Conservation (phyloP, 768 basidiomycete genomes). For the Mycena olivaceomarginata region DNA sequence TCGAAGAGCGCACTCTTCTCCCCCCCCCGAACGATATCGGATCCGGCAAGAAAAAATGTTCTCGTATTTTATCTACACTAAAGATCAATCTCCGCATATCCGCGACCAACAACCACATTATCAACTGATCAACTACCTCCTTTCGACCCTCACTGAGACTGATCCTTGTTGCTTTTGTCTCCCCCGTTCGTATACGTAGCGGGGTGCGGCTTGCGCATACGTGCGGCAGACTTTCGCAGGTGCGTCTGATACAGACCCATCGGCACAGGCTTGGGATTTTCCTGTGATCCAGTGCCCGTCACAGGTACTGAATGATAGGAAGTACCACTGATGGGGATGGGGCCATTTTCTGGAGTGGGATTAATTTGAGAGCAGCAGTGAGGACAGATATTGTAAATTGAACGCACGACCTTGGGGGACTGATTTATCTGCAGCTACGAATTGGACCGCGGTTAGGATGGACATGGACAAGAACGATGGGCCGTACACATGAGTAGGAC, state of each 20-base stretch:
- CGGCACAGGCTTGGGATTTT: background rate
- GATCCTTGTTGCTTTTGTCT: background rate
- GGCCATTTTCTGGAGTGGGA: background rate
- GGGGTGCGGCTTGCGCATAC: background rate
- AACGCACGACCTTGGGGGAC: background rate
- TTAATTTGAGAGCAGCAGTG: background rate
- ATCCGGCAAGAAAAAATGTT: background rate
- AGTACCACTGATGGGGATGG: background rate
- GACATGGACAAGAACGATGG: background rate
- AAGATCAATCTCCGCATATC: background rate
- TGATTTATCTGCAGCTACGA: background rate
- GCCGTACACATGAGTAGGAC: background rate
- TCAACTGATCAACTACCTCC: background rate
- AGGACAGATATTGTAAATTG: background rate
- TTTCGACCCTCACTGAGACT: background rate
- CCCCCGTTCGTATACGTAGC: background rate
- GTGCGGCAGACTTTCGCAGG: background rate
- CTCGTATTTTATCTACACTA: background rate
- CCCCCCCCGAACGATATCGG: too few relatives aligned
- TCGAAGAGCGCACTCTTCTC: too few relatives aligned
- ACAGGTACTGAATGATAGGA: background rate
- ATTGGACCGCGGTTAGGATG: background rate
- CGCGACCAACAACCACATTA: background rate
- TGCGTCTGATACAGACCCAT: background rate
- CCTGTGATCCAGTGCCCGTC: background rate